Percentiles rank a stretch among this genome's conserved stretches.
Conservation (phyloP, 2,329 filamentous ascomycete genomes). For the Colletotrichum cordylinicola region DNA sequence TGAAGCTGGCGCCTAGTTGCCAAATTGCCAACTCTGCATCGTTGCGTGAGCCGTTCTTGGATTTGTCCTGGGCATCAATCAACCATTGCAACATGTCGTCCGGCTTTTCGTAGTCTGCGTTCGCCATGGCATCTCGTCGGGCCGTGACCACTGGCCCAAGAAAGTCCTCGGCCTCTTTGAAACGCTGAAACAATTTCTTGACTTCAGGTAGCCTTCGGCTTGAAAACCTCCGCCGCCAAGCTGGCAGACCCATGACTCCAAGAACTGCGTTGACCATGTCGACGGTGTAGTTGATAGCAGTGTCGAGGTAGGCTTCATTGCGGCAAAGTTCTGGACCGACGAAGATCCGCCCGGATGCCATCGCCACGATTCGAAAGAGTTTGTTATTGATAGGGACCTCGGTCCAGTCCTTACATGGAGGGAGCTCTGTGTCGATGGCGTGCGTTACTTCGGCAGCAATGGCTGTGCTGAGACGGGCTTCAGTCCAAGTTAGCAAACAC, state of each 20-base stretch:
- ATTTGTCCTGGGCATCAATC: constrained; percentile 35
- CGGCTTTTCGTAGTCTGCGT: constrained; percentile 32
- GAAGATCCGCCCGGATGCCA: constrained; percentile 52
- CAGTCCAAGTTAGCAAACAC: neutral
- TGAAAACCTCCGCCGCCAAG: constrained; percentile 38
- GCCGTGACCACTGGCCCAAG: constrained; percentile 39
- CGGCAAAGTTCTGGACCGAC: constrained; percentile 52
- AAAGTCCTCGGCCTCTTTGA: constrained; percentile 37
- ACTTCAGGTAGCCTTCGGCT: constrained; percentile 38
- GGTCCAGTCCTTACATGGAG: constrained; percentile 44
- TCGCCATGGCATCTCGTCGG: constrained; percentile 26
- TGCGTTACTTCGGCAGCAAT: constrained; percentile 43
- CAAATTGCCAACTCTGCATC: constrained; percentile 43
- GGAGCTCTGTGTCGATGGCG: constrained; percentile 38
- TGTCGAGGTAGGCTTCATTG: constrained; percentile 48
- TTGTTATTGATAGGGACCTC: constrained; percentile 41
- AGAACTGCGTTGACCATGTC: constrained; percentile 42
- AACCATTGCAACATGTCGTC: constrained; percentile 57
- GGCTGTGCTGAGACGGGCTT: constrained; percentile 38
- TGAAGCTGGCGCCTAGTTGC: constrained; percentile 50
- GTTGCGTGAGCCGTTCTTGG: constrained; percentile 35
- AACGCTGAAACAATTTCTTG: constrained; percentile 34
- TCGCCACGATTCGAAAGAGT: constrained; percentile 50
- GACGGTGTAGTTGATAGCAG: constrained; percentile 53
- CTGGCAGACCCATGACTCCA: constrained; percentile 25